A percentile compares a stretch with the other conserved stretches of the same genome.
phyloP scores from a whole-genome alignment of 1,284 basidiomycete genomes.

The Salmacisia buchloeana region DNA sequence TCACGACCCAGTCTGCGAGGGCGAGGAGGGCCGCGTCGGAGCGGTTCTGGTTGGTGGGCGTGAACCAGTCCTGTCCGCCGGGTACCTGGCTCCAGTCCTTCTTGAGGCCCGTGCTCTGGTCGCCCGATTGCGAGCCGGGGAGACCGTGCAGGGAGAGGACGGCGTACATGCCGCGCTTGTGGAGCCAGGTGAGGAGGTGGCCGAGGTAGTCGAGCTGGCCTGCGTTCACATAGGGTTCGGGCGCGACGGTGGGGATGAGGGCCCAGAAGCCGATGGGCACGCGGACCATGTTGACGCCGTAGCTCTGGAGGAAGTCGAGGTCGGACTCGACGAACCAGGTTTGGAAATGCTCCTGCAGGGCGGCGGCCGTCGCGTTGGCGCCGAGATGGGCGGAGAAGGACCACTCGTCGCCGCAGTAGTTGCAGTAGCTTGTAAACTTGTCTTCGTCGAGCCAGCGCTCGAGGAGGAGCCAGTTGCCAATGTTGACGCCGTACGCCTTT shows the following conservation, averaged over 20 bases:
- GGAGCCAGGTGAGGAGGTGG: conserved; percentile 43
- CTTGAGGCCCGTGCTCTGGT: conserved; percentile 46
- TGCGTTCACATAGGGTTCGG: conserved; percentile 34
- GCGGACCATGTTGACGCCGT: conserved; percentile 50
- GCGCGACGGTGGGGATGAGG: conserved; percentile 30
- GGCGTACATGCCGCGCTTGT: conserved; percentile 51
- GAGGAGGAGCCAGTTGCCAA: conserved; percentile 48
- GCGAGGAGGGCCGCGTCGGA: conserved; percentile 32
- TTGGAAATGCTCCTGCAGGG: conserved; percentile 48
- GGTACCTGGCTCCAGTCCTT: conserved; percentile 14
- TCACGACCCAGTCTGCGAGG: conserved; percentile 27
- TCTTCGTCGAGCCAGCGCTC: conserved; percentile 53
- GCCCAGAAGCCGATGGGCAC: conserved; percentile 52
- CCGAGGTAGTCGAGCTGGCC: conserved; percentile 34
- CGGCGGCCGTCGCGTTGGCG: conserved; percentile 16
- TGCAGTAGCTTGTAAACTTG: conserved; percentile 39
- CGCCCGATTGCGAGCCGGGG: conserved; percentile 53
- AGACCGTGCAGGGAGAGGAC: conserved; percentile 53
- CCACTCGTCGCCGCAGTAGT: conserved; percentile 52
- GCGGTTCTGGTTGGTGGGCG: conserved; percentile 27
- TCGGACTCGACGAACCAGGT: conserved; percentile 52
- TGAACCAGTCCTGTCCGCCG: conserved; percentile 28
- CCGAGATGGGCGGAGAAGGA: conserved; percentile 42
- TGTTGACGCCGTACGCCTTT: conserved; percentile 44
- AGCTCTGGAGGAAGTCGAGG: conserved; percentile 42